A percentile compares a stretch with the other conserved stretches of the same genome.
These are phyloP conservation scores for Stagonosporopsis rhizophila DNA, from an alignment of 2,329 filamentous ascomycete species.

Conservation along the genomic window DNA sequence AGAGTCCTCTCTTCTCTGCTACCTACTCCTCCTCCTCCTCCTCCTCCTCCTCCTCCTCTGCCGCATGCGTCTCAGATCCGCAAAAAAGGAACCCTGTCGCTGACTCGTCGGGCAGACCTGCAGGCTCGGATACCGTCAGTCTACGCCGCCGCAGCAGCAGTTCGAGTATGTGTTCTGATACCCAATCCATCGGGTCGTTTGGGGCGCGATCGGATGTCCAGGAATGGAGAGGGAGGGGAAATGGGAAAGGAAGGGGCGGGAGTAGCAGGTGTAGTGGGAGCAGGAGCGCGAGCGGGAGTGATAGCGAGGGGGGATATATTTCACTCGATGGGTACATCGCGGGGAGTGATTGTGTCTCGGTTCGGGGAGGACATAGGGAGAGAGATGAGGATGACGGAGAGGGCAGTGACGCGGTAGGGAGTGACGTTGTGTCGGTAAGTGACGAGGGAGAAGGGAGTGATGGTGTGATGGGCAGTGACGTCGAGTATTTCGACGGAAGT, in stretches of 20 bases:
- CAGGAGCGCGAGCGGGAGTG: conserved; percentile 2
- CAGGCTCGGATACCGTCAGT: background rate
- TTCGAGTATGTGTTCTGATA: background rate
- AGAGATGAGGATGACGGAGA: background rate
- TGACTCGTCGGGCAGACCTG: no score
- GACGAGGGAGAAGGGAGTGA: conserved; percentile 2
- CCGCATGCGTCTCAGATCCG: background rate
- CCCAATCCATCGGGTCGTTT: background rate
- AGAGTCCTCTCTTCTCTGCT: no score
- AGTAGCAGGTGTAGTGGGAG: background rate
- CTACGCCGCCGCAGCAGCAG: background rate
- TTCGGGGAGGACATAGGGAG: conserved; percentile 1
- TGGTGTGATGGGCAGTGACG: conserved; percentile 2
- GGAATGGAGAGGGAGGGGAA: background rate
- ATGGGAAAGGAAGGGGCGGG: no score
- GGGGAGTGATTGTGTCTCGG: conserved; percentile 3
- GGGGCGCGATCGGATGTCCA: background rate
- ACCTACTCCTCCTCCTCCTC: background rate
- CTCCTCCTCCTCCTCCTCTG: background rate
- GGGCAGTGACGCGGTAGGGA: background rate
- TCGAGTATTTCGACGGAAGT: background rate
- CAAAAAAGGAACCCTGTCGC: background rate
- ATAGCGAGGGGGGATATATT: conserved; percentile 12
- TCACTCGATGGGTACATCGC: conserved; percentile 12
- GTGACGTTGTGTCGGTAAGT: background rate